These are phyloP conservation scores for Ganoderma leucocontextum DNA, from an alignment of 1,284 basidiomycete genomes.

Conservation along the genomic window DNA sequence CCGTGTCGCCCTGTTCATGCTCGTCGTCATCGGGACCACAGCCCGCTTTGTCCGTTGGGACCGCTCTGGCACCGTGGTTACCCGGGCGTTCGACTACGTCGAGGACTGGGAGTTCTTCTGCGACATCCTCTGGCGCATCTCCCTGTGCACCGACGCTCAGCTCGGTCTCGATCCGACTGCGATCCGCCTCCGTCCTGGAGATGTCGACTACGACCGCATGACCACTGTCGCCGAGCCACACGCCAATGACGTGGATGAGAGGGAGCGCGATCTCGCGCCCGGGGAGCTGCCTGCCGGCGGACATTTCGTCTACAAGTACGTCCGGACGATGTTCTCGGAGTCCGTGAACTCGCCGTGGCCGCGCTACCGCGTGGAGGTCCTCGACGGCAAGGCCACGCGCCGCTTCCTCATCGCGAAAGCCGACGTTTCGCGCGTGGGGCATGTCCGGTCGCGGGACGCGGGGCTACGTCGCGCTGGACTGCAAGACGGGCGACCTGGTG, in stretches of 20 bases:
- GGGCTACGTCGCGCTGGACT: conserved; percentile 16
- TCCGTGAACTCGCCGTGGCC: neutral
- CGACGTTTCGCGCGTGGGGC: conserved; percentile 11
- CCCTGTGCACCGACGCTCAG: conserved; percentile 39
- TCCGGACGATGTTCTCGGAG: conserved; percentile 10
- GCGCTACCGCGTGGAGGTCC: conserved; percentile 8
- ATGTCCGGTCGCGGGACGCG: conserved; percentile 18
- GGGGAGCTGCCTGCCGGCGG: neutral
- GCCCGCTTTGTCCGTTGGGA: conserved; percentile 22
- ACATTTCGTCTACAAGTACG: conserved; percentile 15
- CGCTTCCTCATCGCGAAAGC: conserved; percentile 22
- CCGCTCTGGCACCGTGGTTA: conserved; percentile 14
- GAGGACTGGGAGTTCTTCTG: conserved; percentile 10
- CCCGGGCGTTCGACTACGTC: conserved; percentile 19
- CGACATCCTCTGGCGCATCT: conserved; percentile 32
- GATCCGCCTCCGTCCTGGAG: neutral
- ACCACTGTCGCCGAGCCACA: neutral
- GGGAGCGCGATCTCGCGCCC: neutral
- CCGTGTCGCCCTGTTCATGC: conserved; percentile 13
- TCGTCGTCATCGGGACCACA: conserved; percentile 11
- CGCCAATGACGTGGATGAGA: conserved; percentile 3
- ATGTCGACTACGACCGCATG: conserved; percentile 17
- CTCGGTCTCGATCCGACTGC: conserved; percentile 30
- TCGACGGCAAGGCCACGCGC: neutral
- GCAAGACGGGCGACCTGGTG: conserved; percentile 11